Evolutionary conservation across 2,329 filamentous ascomycete species (phyloP).

Genomic region (Colletotrichum shisoi): DNA sequence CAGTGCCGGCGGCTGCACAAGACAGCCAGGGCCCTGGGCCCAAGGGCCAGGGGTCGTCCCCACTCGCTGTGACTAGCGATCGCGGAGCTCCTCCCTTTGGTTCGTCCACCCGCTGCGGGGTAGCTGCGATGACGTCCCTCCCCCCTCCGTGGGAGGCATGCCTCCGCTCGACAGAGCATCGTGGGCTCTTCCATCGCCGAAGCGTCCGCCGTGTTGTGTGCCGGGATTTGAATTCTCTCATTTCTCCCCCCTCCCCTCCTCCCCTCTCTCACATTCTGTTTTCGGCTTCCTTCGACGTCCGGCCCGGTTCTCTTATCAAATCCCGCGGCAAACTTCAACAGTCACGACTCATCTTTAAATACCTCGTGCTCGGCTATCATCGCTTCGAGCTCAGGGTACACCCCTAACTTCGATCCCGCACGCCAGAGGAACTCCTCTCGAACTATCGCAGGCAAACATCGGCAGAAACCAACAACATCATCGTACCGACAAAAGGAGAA

Average conservation of each 20-base stretch:
- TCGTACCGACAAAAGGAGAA: not conserved
- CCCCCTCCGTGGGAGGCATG: not conserved
- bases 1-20: too few species aligned
- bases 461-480: not conserved
- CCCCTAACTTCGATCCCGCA: not conserved
- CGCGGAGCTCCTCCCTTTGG: conserved; percentile 3
- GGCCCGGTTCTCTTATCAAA: conserved; percentile 11
- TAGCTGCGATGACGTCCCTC: conserved; percentile 13
- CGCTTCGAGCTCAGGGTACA: not conserved
- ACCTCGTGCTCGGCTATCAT: not conserved
- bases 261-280: too few species aligned
- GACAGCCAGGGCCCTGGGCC: not conserved
- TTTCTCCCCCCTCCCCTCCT: not conserved
- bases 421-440: too few species aligned
- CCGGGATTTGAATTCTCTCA: conserved; percentile 29
- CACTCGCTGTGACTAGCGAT: not conserved
- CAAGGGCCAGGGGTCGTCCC: not conserved
- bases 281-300: not conserved
- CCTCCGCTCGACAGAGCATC: not conserved
- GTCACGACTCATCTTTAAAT: not conserved
- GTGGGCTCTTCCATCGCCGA: not conserved
- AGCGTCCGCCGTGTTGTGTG: not conserved
- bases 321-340: conserved; percentile 11
- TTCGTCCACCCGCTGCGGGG: conserved; percentile 12
- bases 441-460: too few species aligned